Evolutionary conservation across 2,329 filamentous ascomycete genomes (phyloP).

Genomic region (Exophiala lecanii-corni): DNA sequence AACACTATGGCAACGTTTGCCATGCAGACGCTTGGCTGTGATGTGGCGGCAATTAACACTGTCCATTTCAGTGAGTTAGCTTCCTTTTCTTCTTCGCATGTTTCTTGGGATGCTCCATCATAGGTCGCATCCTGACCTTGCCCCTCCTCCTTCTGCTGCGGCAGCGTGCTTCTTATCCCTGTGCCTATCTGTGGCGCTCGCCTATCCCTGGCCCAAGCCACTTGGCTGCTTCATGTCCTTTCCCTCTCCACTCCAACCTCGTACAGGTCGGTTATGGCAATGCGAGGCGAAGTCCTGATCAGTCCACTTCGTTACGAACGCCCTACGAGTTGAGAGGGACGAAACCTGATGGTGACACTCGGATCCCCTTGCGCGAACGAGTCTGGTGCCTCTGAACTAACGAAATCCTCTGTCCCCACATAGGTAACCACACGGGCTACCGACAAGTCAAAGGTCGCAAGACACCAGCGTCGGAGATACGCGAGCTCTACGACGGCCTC

Average conservation of each 20-base stretch:
- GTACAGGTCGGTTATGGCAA: too few species aligned
- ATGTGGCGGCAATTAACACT: constrained; percentile 90
- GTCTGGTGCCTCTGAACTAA: not conserved
- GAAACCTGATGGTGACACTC: too few species aligned
- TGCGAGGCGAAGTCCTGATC: too few species aligned
- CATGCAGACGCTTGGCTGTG: constrained; percentile 88
- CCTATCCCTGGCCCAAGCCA: too few species aligned
- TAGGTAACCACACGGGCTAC: constrained; percentile 95
- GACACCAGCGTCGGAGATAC: constrained; percentile 75
- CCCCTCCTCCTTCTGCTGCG: not conserved
- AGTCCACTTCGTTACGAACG: too few species aligned
- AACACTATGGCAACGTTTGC: constrained; percentile 97
- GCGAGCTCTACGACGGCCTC: constrained; percentile 77
- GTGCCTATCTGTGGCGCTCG: too few species aligned
- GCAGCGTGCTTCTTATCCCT: not conserved
- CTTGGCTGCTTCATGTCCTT: too few species aligned
- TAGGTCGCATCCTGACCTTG: too few species aligned
- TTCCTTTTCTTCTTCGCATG: constrained; percentile 2
- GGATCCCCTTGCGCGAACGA: not conserved
- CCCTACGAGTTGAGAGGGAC: too few species aligned
- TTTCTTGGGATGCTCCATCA: too few species aligned
- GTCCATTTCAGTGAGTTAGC: constrained; percentile 82
- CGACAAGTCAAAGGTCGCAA: constrained; percentile 80
- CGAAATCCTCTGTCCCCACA: not conserved
- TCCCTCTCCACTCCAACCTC: too few species aligned